phyloP scores from a whole-genome alignment of 2,329 filamentous ascomycete species.

The Aphanoascus verrucosus region DNA sequence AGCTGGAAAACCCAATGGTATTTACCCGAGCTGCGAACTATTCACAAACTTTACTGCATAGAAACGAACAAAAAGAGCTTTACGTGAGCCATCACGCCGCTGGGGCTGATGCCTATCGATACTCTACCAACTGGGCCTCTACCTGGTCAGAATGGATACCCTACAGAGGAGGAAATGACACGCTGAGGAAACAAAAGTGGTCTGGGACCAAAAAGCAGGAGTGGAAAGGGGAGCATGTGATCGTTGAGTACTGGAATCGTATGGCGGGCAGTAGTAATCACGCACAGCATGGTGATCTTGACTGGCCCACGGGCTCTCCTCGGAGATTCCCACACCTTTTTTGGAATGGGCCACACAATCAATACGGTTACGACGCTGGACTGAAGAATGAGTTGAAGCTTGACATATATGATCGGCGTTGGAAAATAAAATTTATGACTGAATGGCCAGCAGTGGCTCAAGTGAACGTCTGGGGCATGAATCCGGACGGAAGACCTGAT shows the following conservation, averaged over 20 bases:
- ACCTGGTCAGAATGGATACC: slow-evolving; percentile 49
- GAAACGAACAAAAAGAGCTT: slow-evolving; percentile 32
- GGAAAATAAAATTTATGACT: slow-evolving; percentile 51
- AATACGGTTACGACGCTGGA: slow-evolving; percentile 54
- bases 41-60: slow-evolving; percentile 39
- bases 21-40: slow-evolving; percentile 46
- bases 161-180: slow-evolving; percentile 44
- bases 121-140: slow-evolving; percentile 51
- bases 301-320: slow-evolving; percentile 29
- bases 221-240: slow-evolving; percentile 53
- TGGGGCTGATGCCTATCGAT: slow-evolving; percentile 53
- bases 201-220: slow-evolving; percentile 47
- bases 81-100: slow-evolving; percentile 49
- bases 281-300: slow-evolving; percentile 49
- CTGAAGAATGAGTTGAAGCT: slow-evolving; percentile 44
- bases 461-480: slow-evolving; percentile 57
- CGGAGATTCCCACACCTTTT: slow-evolving; percentile 53
- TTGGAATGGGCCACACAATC: slow-evolving; percentile 52
- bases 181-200: slow-evolving; percentile 44
- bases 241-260: slow-evolving; percentile 53
- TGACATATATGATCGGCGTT: slow-evolving; percentile 38
- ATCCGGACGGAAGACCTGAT: slow-evolving; percentile 52
- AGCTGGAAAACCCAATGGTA: slow-evolving; percentile 45
- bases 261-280: slow-evolving; percentile 50
- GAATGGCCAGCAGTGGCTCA: slow-evolving; percentile 55